These are phyloP conservation scores for Leishmania martiniquensis DNA, from an alignment of 208 protist species.

Conservation along the genomic window DNA sequence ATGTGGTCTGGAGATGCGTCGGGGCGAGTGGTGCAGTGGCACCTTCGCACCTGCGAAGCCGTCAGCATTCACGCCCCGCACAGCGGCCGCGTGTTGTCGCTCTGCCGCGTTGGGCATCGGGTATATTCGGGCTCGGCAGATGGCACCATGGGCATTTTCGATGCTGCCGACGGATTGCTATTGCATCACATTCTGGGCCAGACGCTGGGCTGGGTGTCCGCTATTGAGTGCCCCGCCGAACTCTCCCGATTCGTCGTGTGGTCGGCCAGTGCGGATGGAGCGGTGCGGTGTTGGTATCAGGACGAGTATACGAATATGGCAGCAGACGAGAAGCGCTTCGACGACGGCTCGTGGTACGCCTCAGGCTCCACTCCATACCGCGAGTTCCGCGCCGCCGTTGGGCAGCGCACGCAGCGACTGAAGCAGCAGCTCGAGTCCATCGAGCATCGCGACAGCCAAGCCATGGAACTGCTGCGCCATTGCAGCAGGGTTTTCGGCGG, in stretches of 20 bases:
- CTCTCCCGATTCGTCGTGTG: constrained; percentile 83
- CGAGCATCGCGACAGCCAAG: constrained; percentile 39
- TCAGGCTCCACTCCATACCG: constrained; percentile 79
- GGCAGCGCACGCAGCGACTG: constrained; percentile 51
- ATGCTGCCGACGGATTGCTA: constrained; percentile 46
- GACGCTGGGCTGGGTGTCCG: constrained; percentile 46
- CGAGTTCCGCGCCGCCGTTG: constrained; percentile 63
- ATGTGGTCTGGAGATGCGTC: constrained; percentile 86
- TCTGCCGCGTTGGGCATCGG: constrained; percentile 65
- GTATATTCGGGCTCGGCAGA: constrained; percentile 76
- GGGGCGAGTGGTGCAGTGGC: constrained; percentile 73
- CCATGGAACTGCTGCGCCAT: constrained; percentile 45
- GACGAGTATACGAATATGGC: constrained; percentile 74
- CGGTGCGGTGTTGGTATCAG: constrained; percentile 88
- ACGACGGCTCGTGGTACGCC: constrained; percentile 74
- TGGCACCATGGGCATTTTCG: constrained; percentile 71
- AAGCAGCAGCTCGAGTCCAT: constrained; percentile 43
- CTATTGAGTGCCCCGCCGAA: constrained; percentile 54
- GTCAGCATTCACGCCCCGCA: constrained; percentile 53
- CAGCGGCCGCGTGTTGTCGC: constrained; percentile 46
- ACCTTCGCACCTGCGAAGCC: constrained; percentile 72
- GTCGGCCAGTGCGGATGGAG: constrained; percentile 66
- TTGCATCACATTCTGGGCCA: constrained; percentile 67
- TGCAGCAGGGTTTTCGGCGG: constrained; percentile 52
- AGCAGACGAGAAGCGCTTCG: constrained; percentile 65